Base-by-base conservation (phyloP, 257 asterid species). In the Craterostigma plantagineum region DNA sequence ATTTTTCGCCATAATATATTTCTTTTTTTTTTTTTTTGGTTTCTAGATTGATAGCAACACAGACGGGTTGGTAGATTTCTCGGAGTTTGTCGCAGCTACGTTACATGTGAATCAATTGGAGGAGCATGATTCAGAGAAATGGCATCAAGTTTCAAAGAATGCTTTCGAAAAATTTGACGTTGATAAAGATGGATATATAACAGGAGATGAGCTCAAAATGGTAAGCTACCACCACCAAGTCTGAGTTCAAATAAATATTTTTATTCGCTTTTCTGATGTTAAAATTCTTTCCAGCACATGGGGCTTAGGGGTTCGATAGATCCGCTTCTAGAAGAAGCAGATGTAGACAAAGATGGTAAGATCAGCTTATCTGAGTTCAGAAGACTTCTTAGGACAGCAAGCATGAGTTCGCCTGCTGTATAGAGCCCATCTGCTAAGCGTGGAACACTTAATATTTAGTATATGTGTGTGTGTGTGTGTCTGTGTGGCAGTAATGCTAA, bases 41-140 rank as follows among this genome's bases (percentile, higher is more conserved):
- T n/a, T 7, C 70, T 92, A 87, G 98, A 85, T 87, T 15, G 98
- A 87, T 54, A 64, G 81, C 65, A 87, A 87, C 59, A 75, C 98
- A 0, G 98, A 87, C 51, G 95, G 98, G 40, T 91, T 82, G 1
- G 92, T 87, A 44, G 95, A 87, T 66, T 87, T 87, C 78, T 34
- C 90, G 1, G 98, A 87, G 69, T 87, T 87, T 38, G 95, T 79
- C 34, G 98, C 98, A 8, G 98, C 98, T 41, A 87, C 98, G 0
- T 47, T 87, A 37, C 98, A 87, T 43, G 95, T 87, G 48, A 85
- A 76, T 65, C 98, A 87, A 50, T 52, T 87, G 65, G 92, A 82
- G 66, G 98, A 83, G 73, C 95, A 87, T 49, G 63, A 79, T 62
- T 64, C 79, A 0, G 85, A 60, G 39, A 77, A 72, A 59, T 87